These are phyloP conservation scores for Inga oerstediana DNA, from an alignment of 306 rosid species.

Conservation along the genomic window DNA sequence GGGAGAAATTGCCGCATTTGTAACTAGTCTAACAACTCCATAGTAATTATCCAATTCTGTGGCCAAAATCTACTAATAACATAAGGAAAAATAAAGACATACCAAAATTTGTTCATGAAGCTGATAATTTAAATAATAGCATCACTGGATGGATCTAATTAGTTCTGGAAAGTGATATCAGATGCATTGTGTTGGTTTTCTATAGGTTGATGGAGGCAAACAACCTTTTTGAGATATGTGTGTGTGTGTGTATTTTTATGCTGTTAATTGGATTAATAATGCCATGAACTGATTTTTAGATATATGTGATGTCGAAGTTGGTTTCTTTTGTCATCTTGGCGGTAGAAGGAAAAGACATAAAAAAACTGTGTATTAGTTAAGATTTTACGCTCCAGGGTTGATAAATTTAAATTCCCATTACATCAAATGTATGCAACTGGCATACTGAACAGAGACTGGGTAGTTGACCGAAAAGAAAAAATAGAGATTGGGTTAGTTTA, in stretches of 20 bases:
- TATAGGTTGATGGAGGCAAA: conserved; percentile 13
- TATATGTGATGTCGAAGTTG: background rate
- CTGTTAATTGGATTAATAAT: conserved; percentile 10
- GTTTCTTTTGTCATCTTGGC: background rate
- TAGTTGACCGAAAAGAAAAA: background rate
- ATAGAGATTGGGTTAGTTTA: background rate
- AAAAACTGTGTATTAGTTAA: background rate
- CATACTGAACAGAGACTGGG: background rate
- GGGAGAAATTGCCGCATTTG: background rate
- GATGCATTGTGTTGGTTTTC: conserved; percentile 18
- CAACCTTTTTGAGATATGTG: background rate
- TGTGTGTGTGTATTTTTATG: background rate
- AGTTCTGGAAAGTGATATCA: background rate
- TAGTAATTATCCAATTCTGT: background rate
- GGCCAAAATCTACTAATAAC: background rate
- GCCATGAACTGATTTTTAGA: background rate
- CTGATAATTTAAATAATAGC: conserved; percentile 6
- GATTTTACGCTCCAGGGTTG: conserved; percentile 3
- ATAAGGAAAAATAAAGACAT: background rate
- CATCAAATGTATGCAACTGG: background rate
- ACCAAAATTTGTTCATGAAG: background rate
- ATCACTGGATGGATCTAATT: conserved; percentile 22
- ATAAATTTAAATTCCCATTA: background rate
- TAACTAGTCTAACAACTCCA: background rate
- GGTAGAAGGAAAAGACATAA: background rate